These are phyloP conservation scores for Metarhizium anisopliae DNA, from an alignment of 2,329 filamentous ascomycete species.

Conservation along the genomic window DNA sequence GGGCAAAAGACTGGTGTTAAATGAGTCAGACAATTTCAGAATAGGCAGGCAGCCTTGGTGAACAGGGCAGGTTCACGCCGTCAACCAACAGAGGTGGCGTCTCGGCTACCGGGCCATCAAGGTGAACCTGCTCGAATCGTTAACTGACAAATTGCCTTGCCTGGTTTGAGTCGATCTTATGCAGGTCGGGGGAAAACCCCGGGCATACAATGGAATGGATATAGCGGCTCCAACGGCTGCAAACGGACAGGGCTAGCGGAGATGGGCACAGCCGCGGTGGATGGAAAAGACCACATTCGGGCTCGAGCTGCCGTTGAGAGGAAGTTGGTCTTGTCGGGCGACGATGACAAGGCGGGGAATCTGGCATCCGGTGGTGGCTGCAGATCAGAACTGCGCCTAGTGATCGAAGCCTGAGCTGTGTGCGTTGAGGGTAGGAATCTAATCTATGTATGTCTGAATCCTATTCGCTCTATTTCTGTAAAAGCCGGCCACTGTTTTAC, in stretches of 20 bases:
- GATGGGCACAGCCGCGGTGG: neutral
- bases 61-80: neutral
- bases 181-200: neutral
- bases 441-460: neutral
- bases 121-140: neutral
- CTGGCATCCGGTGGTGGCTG: neutral
- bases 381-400: neutral
- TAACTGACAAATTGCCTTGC: neutral
- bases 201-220: neutral
- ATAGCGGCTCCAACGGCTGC: neutral
- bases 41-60: neutral
- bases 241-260: neutral
- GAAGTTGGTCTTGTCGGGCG: neutral
- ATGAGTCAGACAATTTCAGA: neutral
- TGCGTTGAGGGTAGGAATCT: neutral
- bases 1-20: neutral
- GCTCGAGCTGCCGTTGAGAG: neutral
- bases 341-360: neutral
- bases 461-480: neutral
- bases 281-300: neutral
- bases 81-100: neutral
- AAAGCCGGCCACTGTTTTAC: constrained; percentile 8
- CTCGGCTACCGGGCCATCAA: neutral
- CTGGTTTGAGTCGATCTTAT: neutral
- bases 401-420: neutral